Percentiles rank a stretch among this genome's conserved stretches.
These are phyloP conservation scores for Pseudozyma sp. DNA, from an alignment of 1,284 basidiomycete species.

Conservation along the genomic window DNA sequence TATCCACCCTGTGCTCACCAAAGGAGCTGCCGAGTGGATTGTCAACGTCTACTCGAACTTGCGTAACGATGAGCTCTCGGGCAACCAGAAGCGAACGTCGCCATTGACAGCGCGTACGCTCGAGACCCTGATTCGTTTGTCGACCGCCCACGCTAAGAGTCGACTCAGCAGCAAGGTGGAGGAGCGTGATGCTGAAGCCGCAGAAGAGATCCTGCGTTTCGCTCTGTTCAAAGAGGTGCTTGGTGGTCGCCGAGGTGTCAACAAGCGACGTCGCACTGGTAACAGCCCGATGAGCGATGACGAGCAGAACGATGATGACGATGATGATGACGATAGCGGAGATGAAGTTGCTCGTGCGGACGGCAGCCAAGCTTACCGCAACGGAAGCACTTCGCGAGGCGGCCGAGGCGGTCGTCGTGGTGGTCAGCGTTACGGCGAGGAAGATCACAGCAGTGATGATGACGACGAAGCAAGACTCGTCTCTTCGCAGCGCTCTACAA, in stretches of 20 bases:
- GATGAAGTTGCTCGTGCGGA: constrained; percentile 73
- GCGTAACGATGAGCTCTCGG: constrained; percentile 90
- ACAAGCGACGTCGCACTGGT: constrained; percentile 70
- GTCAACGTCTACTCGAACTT: constrained; percentile 91
- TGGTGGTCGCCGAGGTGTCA: constrained; percentile 73
- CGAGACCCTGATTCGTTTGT: constrained; percentile 96
- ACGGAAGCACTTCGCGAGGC: constrained; percentile 51
- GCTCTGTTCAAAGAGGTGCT: constrained; percentile 98
- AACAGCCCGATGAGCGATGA: constrained; percentile 54
- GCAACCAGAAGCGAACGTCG: constrained; percentile 94
- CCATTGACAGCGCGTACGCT: constrained; percentile 98
- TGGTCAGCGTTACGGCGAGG: constrained; percentile 46
- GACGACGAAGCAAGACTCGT: constrained; percentile 44
- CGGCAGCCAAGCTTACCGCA: constrained; percentile 70
- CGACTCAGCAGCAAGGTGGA: constrained; percentile 87
- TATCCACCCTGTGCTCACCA: constrained; percentile 80
- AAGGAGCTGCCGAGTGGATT: constrained; percentile 94
- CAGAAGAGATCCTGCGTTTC: constrained; percentile 94
- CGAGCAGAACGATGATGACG: constrained; percentile 39
- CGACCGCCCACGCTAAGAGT: constrained; percentile 97
- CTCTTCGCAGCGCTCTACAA: constrained; percentile 34
- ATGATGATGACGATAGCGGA: constrained; percentile 51
- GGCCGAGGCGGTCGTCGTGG: constrained; percentile 35
- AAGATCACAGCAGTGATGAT: constrained; percentile 40
- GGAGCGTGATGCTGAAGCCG: constrained; percentile 85